Evolutionary conservation across 768 basidiomycete genomes (phyloP).

Genomic region (Scleroderma citrinum): DNA sequence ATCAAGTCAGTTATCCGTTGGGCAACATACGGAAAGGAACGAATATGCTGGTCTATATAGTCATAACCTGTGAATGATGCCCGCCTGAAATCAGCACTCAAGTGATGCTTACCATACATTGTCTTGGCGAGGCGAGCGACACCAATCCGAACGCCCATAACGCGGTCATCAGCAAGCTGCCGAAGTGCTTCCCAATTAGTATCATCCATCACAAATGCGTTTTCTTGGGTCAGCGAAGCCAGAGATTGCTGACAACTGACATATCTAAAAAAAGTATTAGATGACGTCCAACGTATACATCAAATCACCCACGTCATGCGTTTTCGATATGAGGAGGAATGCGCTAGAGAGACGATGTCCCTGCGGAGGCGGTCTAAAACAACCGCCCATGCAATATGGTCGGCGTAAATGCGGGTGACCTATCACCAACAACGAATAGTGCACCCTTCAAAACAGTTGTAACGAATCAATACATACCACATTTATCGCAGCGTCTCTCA

Average conservation of each 20-base stretch:
- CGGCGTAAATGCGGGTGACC: constrained; percentile 43
- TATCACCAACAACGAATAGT: constrained; percentile 24
- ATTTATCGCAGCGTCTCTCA: constrained; percentile 68
- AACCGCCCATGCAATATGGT: constrained; percentile 31
- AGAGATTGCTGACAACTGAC: constrained; percentile 69
- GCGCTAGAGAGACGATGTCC: constrained; percentile 40
- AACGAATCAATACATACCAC: constrained; percentile 43
- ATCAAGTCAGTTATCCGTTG: constrained; percentile 35
- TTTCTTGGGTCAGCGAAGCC: constrained; percentile 28
- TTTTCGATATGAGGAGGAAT: constrained; percentile 46
- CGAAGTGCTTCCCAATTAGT: constrained; percentile 46
- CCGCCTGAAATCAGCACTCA: not conserved
- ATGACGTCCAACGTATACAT: constrained; percentile 2
- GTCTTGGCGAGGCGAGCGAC: constrained; percentile 67
- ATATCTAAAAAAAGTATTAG: constrained; percentile 43
- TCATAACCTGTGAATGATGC: not conserved
- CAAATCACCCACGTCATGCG: constrained; percentile 61
- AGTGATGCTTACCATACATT: constrained; percentile 44
- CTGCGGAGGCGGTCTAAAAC: constrained; percentile 33
- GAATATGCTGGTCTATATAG: constrained; percentile 12
- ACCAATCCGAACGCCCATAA: constrained; percentile 82
- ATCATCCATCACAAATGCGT: constrained; percentile 37
- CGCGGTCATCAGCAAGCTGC: constrained; percentile 54
- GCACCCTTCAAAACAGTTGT: constrained; percentile 10
- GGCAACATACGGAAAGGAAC: constrained; percentile 21